Base-by-base conservation (phyloP, 129 eudicot genomes). In the Arctium minus region DNA sequence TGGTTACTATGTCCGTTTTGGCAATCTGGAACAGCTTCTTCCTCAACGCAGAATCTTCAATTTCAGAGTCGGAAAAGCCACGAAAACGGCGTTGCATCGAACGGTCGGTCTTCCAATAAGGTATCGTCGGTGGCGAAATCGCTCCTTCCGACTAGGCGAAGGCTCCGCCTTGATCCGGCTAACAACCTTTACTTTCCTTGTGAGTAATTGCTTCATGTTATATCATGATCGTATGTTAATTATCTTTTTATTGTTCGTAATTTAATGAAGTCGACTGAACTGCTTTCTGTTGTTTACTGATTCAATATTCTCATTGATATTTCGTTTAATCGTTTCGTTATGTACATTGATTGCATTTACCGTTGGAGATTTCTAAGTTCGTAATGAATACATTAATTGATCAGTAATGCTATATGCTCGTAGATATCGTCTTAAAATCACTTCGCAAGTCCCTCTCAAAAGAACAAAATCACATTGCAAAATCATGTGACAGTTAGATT, bases 161-260 rank as follows among this genome's bases (percentile, higher is more conserved):
- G 97, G 5, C 98, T 94, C 64, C 88, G 92, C 17, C 93, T 94
- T 39, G 98, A 94, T 88, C 98, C 98, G 12, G 70, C 93, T 9
- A 92, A 72, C 80, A 91, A 80, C 71, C 96, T 94, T 46, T 94
- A 92, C 85, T 94, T 94, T 50, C 97, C 98, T 35, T 89, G 98
- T 94, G 81, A 85, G 97, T 90, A 22, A 44, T 77, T 48, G 13
- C 3, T 29, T 48, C 39, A 72, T n/a, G 27, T 82, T 35, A 35
- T 76, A 35, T 76, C 42, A 32, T 77, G 33, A 18, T 78, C 56
- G 39, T 75, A 27, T 83, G 8, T 1, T 33, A 22, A 2, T 27
- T 22, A 48, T 76, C 8, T 83, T 30, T 18, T 9, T n/a, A n/a
- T 70, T 8, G 77, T 82, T 82, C 40, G 39, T 65, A 42, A 44